Base-by-base conservation (phyloP, 208 protist species). In the Trypanosomatidae sp. region DNA sequence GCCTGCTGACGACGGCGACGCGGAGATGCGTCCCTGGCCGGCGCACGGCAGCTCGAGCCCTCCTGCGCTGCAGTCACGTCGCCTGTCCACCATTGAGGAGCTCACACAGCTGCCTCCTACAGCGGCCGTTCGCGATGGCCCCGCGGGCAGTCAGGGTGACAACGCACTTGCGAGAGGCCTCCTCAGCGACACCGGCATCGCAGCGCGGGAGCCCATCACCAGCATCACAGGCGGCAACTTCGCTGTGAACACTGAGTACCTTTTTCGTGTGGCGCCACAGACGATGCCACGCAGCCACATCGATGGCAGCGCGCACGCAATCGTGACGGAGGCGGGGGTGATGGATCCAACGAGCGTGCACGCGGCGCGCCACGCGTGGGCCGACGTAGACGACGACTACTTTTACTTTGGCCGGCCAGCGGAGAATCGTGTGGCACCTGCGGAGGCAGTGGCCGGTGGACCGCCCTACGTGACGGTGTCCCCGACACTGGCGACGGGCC, bases 341-440 rank as follows among this genome's bases (percentile, higher is more conserved):
- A 8, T 49, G 41, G 43, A 47, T 10, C 0, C 50, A 1, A 64
- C 1, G 39, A 8, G 6, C 46, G 43, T 2, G 25, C 19, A 3
- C 39, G 4, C 5, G 69, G 41, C 30, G 62, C 52, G 50, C 58
- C 69, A 60, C 50, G 69, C 68, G n/a, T 86, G 80, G 76, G 70
- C 81, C 1, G 79, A 90, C 25, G 79, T 85, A 44, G 87, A 93
- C n/a, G 89, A 94, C 19, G 89, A 94, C 78, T 94, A 96, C 77
- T 94, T 94, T 59, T 91, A 91, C 80, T 96, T 94, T 83, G 91
- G 88, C 19, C 81, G 74, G 0, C 67, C 62, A 10, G 71, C 50
- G 7, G 56, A 69, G 44, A 44, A 59, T 33, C 52, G 65, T 2
- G 43, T 76, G 44, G 60, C 66, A 0, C 36, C 73, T 9, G 56